Conservation (phyloP, 169 alveolate genomes). For the Babesia ovis region DNA sequence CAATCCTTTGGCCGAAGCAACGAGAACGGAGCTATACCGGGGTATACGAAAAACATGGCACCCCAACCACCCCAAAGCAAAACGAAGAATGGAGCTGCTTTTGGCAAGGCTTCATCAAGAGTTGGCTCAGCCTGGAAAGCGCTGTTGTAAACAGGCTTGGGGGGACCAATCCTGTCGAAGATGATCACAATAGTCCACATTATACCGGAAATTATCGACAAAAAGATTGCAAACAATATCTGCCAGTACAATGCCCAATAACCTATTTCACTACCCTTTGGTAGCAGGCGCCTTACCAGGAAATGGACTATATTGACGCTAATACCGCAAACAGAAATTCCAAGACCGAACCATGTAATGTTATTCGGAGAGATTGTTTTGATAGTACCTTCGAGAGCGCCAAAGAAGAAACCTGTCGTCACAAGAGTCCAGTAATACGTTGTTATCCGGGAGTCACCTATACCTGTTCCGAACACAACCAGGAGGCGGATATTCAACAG, state of each 20-base stretch:
- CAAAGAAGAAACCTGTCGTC: slow-evolving; percentile 12
- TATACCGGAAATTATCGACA: slow-evolving; percentile 13
- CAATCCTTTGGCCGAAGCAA: not conserved
- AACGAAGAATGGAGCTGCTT: not conserved
- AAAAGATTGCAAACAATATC: not conserved
- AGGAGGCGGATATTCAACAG: slow-evolving; percentile 5
- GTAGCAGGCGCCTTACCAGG: not conserved
- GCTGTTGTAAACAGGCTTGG: not conserved
- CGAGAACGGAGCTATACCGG: slow-evolving; percentile 18
- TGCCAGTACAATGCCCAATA: slow-evolving; percentile 31
- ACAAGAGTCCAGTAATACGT: slow-evolving; percentile 35
- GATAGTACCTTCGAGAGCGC: slow-evolving; percentile 9
- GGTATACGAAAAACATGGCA: slow-evolving; percentile 6
- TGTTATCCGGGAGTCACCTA: slow-evolving; percentile 30
- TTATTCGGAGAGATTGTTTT: not conserved
- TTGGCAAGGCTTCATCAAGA: not conserved
- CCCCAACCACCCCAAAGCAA: slow-evolving; percentile 24
- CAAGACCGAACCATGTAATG: not conserved
- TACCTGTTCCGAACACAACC: slow-evolving; percentile 8
- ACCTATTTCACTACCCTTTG: not conserved
- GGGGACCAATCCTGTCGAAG: slow-evolving; percentile 38
- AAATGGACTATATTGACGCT: not conserved
- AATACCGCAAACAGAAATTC: not conserved
- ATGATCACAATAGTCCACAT: slow-evolving; percentile 24
- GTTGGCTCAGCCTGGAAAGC: not conserved